Conservation (phyloP, 2,329 filamentous ascomycete species). For the Colletotrichum lindemuthianum region DNA sequence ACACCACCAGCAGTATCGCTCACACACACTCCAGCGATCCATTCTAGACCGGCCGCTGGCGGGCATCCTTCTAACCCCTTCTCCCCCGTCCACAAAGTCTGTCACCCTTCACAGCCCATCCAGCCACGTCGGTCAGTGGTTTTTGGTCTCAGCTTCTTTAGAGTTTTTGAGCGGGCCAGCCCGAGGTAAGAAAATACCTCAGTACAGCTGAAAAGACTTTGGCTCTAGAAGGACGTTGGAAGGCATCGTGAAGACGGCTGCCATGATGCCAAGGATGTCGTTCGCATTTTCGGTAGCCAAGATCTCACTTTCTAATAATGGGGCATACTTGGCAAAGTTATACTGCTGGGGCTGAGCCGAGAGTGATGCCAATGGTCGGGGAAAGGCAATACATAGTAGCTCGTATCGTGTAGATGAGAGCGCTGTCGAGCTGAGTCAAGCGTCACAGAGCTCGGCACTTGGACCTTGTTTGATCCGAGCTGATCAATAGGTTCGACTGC, state of each 20-base stretch:
- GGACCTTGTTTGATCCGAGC: no score
- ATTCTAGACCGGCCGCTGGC: conserved; percentile 17
- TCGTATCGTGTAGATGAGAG: not conserved
- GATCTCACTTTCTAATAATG: not conserved
- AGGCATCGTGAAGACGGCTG: not conserved
- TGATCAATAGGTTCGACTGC: no score
- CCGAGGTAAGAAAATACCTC: conserved; percentile 3
- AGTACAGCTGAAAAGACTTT: not conserved
- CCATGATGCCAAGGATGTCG: conserved; percentile 11
- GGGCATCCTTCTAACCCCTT: not conserved
- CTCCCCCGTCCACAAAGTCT: not conserved
- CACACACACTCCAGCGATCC: not conserved
- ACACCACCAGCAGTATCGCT: not conserved
- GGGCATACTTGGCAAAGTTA: not conserved
- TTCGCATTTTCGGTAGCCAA: conserved; percentile 8
- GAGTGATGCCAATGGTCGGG: no score
- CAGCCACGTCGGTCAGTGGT: conserved; percentile 7
- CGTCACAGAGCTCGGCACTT: not conserved
- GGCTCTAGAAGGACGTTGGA: not conserved
- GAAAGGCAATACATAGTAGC: not conserved
- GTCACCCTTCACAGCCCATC: not conserved
- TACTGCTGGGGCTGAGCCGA: conserved; percentile 1
- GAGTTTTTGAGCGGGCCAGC: conserved; percentile 22
- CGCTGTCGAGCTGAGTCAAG: not conserved
- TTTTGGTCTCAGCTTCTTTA: conserved; percentile 22